Base-by-base conservation (phyloP, 2,329 filamentous ascomycete species). In the Diaporthe sp. region DNA sequence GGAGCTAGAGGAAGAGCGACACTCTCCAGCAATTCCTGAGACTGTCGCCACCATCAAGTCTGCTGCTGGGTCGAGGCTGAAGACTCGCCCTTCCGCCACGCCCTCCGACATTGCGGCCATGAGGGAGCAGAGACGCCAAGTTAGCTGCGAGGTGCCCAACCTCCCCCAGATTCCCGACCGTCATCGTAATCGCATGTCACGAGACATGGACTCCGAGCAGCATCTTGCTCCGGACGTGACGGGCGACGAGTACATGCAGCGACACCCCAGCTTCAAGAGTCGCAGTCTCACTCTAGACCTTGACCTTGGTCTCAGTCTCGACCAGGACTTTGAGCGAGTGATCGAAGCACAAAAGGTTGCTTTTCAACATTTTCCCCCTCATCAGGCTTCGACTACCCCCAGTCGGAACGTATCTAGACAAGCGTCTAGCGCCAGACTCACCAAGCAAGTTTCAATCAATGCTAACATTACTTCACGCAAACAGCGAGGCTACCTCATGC, bases 401-500 rank as follows among this genome's bases (percentile, higher is more conserved):
- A 76, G 77, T 47, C 72, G 78, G 72, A 49, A 63, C 28, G 49
- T 72, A 4, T 79, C 82, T 78, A 86, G 86, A 88, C 87, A 88
- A 89, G 86, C 82, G 86, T 88, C 87, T 84, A 79, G 80, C 71
- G 73, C 78, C 72, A 73, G 57, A 37, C 75, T 71, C 44, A 60
- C 55, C 22, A 72, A 49, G 25, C 77, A 78, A 55, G 44, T 53
- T 75, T 68, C 76, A 77, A 77, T 77, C 81, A 77, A 76, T 78
- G 89, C 93, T 95, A 92, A 95, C 89, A 82, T 87, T 81, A 89
- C 84, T 82, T 81, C 86, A 80, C 88, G 85, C 79, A 89, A 89
- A 92, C 94, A 98, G 96, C 96, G 97, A 87, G 97, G 97, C 74
- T 99, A 99, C 82, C 89, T 98, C 61, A 99, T 98, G 96, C 93